Conservation (phyloP, 169 alveolate species). For the Eimeria necatrix region DNA sequence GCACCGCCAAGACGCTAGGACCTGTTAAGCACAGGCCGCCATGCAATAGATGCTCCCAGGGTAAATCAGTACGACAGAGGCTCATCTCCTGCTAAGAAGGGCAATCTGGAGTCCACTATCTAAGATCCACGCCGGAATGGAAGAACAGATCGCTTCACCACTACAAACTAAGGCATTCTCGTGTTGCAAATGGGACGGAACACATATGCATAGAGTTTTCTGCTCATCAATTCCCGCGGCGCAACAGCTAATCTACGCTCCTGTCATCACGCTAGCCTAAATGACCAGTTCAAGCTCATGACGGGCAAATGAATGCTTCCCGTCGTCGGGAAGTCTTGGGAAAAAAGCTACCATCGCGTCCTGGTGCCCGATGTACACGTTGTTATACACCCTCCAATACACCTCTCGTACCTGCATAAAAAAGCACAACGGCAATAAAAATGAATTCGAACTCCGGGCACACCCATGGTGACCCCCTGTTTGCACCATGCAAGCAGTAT, state of each 20-base stretch:
- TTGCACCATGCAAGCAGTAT: neutral
- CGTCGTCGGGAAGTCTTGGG: conserved; percentile 89
- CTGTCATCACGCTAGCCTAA: neutral
- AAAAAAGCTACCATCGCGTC: conserved; percentile 98
- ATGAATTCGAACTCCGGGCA: neutral
- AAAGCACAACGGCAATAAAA: neutral
- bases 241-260: neutral
- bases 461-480: neutral
- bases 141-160: neutral
- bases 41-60: neutral
- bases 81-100: conserved; percentile 29
- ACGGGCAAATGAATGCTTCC: conserved; percentile 75
- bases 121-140: neutral
- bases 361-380: conserved; percentile 98
- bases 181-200: conserved; percentile 1
- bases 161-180: neutral
- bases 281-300: conserved; percentile 77
- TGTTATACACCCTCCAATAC: conserved; percentile 99
- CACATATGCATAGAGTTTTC: neutral
- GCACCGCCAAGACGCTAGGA: conserved; percentile 34
- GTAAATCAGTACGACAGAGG: neutral
- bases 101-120: neutral
- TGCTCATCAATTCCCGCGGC: conserved; percentile 8
- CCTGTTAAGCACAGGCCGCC: neutral
- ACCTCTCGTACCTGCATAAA: conserved; percentile 83